Base-by-base conservation (phyloP, 148 eudicot species). In the Suaeda aralocaspica region DNA sequence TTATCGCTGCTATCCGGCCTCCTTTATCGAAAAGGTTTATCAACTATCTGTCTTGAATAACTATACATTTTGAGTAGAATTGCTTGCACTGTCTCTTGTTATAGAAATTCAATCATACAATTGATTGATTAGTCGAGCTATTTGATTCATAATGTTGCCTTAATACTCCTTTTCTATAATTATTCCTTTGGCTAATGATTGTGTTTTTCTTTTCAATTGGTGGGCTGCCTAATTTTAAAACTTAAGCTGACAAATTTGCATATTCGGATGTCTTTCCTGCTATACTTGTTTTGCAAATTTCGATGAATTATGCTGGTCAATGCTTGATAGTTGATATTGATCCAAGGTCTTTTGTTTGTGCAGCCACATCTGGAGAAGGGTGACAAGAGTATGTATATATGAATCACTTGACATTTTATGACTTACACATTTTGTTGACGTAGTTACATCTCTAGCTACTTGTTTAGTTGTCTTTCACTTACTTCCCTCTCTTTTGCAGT, bases 341-440 rank as follows among this genome's bases (percentile, higher is more conserved):
- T 72, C 30, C 64, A 44, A 72, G 63, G 31, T 62, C 29, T 42
- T 56, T 36, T 15, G 59, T 29, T 68, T 68, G 42, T 55, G 70
- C 77, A 78, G 81, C 81, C 81, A 16, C 81, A 78, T 44, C 34
- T 78, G 81, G 81, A 78, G 70, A 78, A 78, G 74, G 81, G 81
- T 39, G 81, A 78, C 70, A 78, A 78, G 77, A 78, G 81, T 78
- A 78, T 28, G 81, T 73, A 36, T 36, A 48, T 24, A 48, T 39
- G 46, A 34, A 57, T 25, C 16, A 42, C 56, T n/a, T n/a, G n/a
- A 64, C 29, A 50, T 57, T 71, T 39, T 15, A 7, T 66, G 59
- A 41, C 48, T 71, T n/a, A n/a, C 41, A 57, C 59, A 29, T 51
- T 69, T 45, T 69, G 28, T 57, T 69, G 46, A 15, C 55, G 45